phyloP scores from a whole-genome alignment of 2,329 filamentous ascomycete species.

The Calonectria honghensis region DNA sequence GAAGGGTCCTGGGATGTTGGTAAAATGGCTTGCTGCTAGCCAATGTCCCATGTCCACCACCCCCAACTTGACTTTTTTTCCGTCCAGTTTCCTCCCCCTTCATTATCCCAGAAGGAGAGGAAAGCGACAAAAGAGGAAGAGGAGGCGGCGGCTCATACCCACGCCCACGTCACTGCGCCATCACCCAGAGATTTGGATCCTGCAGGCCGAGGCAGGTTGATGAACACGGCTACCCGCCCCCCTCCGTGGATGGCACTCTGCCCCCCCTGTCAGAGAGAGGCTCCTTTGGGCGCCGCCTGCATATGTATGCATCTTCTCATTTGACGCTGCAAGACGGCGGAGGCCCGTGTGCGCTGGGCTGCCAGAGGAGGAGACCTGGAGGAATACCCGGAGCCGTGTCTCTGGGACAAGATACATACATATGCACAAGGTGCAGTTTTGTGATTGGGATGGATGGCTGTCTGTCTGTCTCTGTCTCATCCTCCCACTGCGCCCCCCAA shows the following conservation, averaged over 20 bases:
- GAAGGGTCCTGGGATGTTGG: neutral
- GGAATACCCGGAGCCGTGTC: slow-evolving; percentile 18
- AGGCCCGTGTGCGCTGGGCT: slow-evolving; percentile 9
- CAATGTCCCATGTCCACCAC: neutral
- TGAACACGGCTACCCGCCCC: neutral
- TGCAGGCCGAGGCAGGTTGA: neutral
- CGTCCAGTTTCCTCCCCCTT: slow-evolving; percentile 21
- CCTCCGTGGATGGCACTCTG: neutral
- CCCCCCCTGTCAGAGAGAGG: neutral
- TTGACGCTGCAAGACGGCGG: neutral
- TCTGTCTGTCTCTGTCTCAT: neutral
- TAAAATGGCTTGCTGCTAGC: slow-evolving; percentile 18
- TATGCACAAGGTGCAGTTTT: neutral
- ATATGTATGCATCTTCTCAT: slow-evolving; percentile 5
- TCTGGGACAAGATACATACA: slow-evolving; percentile 2
- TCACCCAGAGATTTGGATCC: slow-evolving; percentile 18
- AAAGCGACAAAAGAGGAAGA: neutral
- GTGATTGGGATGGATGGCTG: slow-evolving; percentile 1
- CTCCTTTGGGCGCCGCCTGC: slow-evolving; percentile 10
- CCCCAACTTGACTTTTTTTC: neutral
- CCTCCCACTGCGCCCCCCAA: neutral
- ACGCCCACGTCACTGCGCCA: slow-evolving; percentile 10
- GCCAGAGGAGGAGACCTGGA: neutral
- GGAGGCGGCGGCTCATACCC: neutral
- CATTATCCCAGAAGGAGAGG: neutral